These are phyloP conservation scores for Choricystis sp. DNA, from an alignment of 139 green algal genomes.

Conservation along the genomic window DNA sequence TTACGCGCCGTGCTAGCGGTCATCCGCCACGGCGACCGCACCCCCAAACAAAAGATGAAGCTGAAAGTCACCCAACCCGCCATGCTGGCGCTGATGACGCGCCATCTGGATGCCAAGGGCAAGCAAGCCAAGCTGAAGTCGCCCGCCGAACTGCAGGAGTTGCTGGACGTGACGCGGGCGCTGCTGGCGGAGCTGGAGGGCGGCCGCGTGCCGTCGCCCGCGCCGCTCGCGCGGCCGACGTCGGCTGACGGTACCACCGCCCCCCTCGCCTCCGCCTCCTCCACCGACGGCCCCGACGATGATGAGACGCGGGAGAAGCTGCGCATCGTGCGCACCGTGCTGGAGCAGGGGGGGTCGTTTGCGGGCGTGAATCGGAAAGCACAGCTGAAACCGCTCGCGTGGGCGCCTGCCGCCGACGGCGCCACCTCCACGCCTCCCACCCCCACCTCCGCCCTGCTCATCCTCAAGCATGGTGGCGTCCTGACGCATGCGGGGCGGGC, in stretches of 20 bases:
- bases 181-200: conserved; percentile 46
- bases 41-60: conserved; percentile 99
- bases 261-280: too few relatives aligned
- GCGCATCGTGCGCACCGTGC: conserved; percentile 64
- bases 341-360: conserved; percentile 67
- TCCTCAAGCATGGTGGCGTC: conserved; percentile 74
- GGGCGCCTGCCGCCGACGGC: conserved; percentile 4
- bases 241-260: too few relatives aligned
- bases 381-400: conserved; percentile 80
- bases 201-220: neutral
- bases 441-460: conserved; percentile 39
- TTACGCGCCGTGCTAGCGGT: conserved; percentile 88
- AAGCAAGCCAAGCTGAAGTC: conserved; percentile 95
- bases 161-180: conserved; percentile 68
- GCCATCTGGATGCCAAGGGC: conserved; percentile 74
- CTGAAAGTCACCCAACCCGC: conserved; percentile 59
- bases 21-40: conserved; percentile 77
- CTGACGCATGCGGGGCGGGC: conserved; percentile 70
- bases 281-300: neutral
- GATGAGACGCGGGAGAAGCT: conserved; percentile 75
- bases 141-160: conserved; percentile 76
- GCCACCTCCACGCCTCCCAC: conserved; percentile 9
- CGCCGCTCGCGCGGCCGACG: too few relatives aligned
- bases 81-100: conserved; percentile 71
- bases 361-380: conserved; percentile 96